Conservation (phyloP, 306 rosid species). For the Cucumis melo region DNA sequence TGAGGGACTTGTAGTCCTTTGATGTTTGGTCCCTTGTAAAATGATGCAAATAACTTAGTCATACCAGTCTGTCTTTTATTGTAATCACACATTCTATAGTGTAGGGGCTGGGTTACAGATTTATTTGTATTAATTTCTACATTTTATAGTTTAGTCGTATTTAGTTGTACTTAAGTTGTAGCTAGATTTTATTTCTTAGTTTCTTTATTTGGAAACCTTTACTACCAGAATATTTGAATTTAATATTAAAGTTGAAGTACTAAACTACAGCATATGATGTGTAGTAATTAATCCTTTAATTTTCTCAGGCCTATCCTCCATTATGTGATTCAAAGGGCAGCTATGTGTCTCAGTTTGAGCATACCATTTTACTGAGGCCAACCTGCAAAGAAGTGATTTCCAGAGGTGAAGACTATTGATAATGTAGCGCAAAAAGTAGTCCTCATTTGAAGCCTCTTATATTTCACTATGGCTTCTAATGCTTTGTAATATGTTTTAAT, state of each 20-base stretch:
- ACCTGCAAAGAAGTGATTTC: constrained; percentile 98
- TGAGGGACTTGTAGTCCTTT: too few species aligned
- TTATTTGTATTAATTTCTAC: too few species aligned
- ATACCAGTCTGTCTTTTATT: not conserved
- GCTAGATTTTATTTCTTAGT: not conserved
- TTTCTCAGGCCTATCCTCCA: constrained; percentile 74
- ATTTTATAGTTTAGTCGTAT: not conserved
- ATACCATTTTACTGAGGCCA: constrained; percentile 81
- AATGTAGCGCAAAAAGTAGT: not conserved
- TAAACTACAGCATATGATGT: not conserved
- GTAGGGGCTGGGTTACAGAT: too few species aligned
- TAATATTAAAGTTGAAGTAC: too few species aligned
- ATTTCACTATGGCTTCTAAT: not conserved
- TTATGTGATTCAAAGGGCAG: constrained; percentile 81
- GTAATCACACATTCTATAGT: not conserved
- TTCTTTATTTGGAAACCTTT: not conserved
- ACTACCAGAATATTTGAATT: not conserved
- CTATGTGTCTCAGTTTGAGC: constrained; percentile 91
- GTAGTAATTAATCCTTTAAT: not conserved
- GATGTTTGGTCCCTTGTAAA: too few species aligned
- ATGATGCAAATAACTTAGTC: too few species aligned
- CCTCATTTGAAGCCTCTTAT: not conserved
- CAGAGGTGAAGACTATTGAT: constrained; percentile 79
- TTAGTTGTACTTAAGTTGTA: not conserved
- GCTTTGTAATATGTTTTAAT: not conserved